These are phyloP conservation scores for Yamadazyma sp. DNA, from an alignment of 805 yeast species.

Conservation along the genomic window DNA sequence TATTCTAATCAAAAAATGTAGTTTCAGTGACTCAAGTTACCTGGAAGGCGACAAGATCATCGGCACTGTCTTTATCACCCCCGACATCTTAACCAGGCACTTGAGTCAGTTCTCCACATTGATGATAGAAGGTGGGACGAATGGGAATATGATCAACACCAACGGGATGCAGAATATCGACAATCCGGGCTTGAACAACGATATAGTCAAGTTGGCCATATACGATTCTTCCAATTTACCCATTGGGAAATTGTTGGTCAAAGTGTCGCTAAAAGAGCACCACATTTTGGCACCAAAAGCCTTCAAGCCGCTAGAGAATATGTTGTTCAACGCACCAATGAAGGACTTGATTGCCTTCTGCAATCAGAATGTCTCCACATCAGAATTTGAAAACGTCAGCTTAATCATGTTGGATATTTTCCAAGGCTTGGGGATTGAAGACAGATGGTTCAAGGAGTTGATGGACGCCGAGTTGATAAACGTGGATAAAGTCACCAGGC, in stretches of 20 bases:
- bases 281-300: conserved; percentile 59
- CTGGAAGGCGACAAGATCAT: conserved; percentile 37
- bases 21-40: conserved; percentile 11
- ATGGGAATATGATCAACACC: conserved; percentile 24
- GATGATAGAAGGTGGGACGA: conserved; percentile 24
- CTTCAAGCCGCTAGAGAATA: conserved; percentile 62
- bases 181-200: conserved; percentile 20
- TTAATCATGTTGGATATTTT: conserved; percentile 68
- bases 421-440: conserved; percentile 66
- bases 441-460: conserved; percentile 69
- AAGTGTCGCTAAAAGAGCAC: conserved; percentile 49
- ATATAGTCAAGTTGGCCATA: conserved; percentile 47
- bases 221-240: conserved; percentile 41
- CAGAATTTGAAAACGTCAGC: conserved; percentile 55
- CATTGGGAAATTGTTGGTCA: conserved; percentile 59
- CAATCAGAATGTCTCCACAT: conserved; percentile 35
- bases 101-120: conserved; percentile 34
- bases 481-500: conserved; percentile 46
- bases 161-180: conserved; percentile 16
- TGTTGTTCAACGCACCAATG: conserved; percentile 55
- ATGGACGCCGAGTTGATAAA: conserved; percentile 64
- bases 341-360: conserved; percentile 52
- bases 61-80: conserved; percentile 57
- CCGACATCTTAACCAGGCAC: conserved; percentile 45
- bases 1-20: conserved; percentile 44